These are phyloP conservation scores for Heritiera littoralis DNA, from an alignment of 345 rosid genomes.

Conservation along the genomic window DNA sequence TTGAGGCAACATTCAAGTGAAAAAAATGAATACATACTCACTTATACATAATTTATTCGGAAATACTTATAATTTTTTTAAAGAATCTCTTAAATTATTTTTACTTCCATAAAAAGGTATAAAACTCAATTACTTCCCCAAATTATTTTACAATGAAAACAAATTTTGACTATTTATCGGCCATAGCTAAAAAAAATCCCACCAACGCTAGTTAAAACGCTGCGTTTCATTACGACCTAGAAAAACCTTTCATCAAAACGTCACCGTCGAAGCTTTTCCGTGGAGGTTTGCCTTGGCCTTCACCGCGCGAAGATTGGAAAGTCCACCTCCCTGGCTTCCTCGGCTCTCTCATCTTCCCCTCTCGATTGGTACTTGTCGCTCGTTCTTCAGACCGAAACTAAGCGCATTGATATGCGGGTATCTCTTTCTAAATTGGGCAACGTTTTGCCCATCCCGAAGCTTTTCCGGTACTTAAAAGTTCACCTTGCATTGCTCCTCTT, in stretches of 20 bases:
- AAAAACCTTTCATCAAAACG: not conserved
- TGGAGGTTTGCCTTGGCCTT: not conserved
- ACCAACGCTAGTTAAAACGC: not conserved
- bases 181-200: no score
- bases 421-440: constrained; percentile 33
- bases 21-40: not conserved
- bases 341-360: not conserved
- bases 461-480: constrained; percentile 47
- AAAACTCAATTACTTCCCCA: no score
- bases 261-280: not conserved
- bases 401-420: constrained; percentile 30
- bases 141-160: no score
- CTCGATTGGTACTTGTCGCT: not conserved
- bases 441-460: constrained; percentile 59
- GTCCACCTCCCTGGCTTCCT: not conserved
- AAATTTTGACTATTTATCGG: no score
- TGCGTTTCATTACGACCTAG: not conserved
- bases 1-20: no score
- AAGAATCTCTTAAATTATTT: no score
- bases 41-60: no score
- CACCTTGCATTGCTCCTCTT: no score
- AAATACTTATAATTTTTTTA: no score
- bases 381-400: constrained; percentile 12
- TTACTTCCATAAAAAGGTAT: no score
- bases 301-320: not conserved